Evolutionary conservation across 2,329 filamentous ascomycete species (phyloP), one percentile per base, ranked within the genome.

Genomic region (Colletotrichum eremochloae): DNA sequence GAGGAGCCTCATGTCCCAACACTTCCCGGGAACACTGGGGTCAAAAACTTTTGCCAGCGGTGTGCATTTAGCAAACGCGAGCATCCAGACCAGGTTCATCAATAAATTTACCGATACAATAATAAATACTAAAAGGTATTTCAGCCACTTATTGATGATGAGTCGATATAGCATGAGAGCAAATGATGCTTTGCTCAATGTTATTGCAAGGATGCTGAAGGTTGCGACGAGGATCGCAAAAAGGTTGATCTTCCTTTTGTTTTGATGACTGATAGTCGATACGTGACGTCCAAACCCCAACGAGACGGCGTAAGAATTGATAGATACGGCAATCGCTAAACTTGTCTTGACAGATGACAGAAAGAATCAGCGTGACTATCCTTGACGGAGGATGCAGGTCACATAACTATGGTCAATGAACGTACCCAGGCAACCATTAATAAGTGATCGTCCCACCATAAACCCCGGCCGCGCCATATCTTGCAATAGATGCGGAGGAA

Each of bases 361-460:
- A 11, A 7, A 18, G 14, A 29, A 24, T 50, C 29, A 63, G 58
- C 5, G 40, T 5, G 52, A 11, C 18, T 33, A 14, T 36, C 29
- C n/a, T 33, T 36, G 42, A 50, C 20, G n/a, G 29, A 8, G 7
- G 1, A 7, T 31, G 1, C 3, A 12, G 18, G 24, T 3, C 12
- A 24, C 24, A 24, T 24, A 56, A 11, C 20, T 14, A 31, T 24
- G 31, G 20, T 42, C n/a, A 18, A n/a, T 48, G 9, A 3, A 79
- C 80, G 46, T 78, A 82, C 81, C 80, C 80, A 81, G 14, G 80
- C 75, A 12, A 74, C 70, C n/a, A 82, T 77, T 58, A 83, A 74
- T 20, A 80, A 58, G 72, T 81, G 78, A 73, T 83, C 81, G 68
- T 83, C 81, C 78, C 80, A 81, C 79, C 80, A 83, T 36, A 83